Evolutionary conservation across 169 alveolate genomes (phyloP).

Genomic region (Ichthyophthirius multifiliis): DNA sequence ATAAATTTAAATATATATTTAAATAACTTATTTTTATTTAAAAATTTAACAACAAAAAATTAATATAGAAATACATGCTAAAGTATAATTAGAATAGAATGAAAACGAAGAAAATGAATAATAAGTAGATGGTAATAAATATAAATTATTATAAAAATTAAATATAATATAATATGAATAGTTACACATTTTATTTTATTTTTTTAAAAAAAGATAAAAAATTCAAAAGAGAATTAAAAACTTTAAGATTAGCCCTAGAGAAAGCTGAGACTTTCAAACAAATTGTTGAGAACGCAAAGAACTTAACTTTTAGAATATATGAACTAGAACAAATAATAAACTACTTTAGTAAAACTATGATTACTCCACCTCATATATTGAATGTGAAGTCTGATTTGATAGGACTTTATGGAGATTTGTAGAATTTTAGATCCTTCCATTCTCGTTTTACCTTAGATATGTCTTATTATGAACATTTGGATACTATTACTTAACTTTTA

Average conservation of each 20-base stretch:
- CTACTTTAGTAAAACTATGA: background rate
- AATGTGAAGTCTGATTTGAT: background rate
- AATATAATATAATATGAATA: no score
- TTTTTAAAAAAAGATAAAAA: background rate
- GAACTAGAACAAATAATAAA: background rate
- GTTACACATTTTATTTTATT: no score
- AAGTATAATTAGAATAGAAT: no score
- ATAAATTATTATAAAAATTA: no score
- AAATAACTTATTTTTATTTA: no score
- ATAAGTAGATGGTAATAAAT: no score
- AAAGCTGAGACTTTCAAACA: background rate
- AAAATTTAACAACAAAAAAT: no score
- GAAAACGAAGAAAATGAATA: no score
- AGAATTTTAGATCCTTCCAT: constrained; percentile 1
- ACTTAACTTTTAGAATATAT: background rate
- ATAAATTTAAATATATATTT: no score
- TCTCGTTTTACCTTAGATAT: background rate
- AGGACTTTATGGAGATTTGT: background rate
- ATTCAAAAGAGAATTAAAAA: constrained; percentile 5
- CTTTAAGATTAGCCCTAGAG: background rate
- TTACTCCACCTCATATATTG: background rate
- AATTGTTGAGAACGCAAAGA: background rate
- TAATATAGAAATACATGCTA: no score
- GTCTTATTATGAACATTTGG: background rate
- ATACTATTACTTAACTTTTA: background rate